Evolutionary conservation across 23 red algal species (phyloP).

Genomic region (Gracilaria gracilis): DNA sequence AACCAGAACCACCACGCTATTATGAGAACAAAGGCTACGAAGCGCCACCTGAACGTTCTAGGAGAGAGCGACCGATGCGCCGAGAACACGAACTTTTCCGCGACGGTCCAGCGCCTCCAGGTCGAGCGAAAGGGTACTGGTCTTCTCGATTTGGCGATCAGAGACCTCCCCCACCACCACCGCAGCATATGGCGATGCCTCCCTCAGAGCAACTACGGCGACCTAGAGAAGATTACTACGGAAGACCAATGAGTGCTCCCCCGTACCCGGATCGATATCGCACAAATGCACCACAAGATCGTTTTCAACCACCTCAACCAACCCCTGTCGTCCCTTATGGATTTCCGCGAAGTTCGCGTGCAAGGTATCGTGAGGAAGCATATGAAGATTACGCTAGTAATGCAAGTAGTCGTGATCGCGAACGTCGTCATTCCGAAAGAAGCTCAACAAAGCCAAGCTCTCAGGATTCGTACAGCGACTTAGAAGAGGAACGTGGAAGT

Average conservation of each 20-base stretch:
- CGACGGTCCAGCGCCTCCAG: constrained; percentile 33
- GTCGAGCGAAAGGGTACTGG: constrained; percentile 43
- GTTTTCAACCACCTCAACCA: constrained; percentile 65
- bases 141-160: constrained; percentile 33
- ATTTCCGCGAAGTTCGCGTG: constrained; percentile 23
- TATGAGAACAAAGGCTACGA: constrained; percentile 41
- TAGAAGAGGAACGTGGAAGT: background rate
- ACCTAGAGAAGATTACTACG: constrained; percentile 53
- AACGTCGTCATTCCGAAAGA: constrained; percentile 30
- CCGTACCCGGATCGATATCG: constrained; percentile 66
- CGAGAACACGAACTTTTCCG: constrained; percentile 59
- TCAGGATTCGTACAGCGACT: constrained; percentile 24
- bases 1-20: constrained; percentile 11
- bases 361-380: constrained; percentile 29
- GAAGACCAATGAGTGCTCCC: constrained; percentile 11
- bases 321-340: constrained; percentile 50
- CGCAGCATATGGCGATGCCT: background rate
- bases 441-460: constrained; percentile 20
- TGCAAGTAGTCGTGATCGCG: constrained; percentile 25
- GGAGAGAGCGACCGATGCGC: constrained; percentile 25
- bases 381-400: constrained; percentile 66
- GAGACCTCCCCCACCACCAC: constrained; percentile 24
- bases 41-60: background rate
- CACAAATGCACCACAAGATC: constrained; percentile 8
- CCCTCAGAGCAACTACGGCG: constrained; percentile 14